Evolutionary conservation across 2,329 filamentous ascomycete species (phyloP).

Genomic region (Colletotrichum sp.): DNA sequence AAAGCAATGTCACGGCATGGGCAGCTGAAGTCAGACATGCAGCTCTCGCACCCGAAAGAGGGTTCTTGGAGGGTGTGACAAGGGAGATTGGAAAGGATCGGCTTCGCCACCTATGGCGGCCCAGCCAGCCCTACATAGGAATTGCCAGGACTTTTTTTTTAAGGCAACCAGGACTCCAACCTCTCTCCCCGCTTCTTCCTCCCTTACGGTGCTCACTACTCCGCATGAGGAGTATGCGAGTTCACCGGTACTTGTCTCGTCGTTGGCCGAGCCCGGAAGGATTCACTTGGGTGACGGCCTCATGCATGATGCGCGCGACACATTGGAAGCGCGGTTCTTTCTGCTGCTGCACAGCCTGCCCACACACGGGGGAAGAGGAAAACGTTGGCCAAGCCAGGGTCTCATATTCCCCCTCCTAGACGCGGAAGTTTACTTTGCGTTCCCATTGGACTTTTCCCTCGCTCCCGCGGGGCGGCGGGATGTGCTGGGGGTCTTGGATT

Average conservation of each 20-base stretch:
- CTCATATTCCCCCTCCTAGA: background rate
- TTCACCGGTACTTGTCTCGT: background rate
- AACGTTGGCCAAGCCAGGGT: background rate
- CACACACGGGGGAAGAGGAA: background rate
- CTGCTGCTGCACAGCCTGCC: background rate
- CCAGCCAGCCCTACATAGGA: background rate
- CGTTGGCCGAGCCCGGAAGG: background rate
- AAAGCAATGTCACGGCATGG: background rate
- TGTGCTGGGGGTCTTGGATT: background rate
- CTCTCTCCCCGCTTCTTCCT: background rate
- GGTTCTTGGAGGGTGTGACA: background rate
- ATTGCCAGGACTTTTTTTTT: background rate
- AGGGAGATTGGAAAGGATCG: background rate
- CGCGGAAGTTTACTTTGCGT: background rate
- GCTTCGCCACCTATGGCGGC: conserved; percentile 1
- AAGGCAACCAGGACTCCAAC: background rate
- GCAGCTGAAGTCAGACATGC: background rate
- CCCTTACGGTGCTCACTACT: background rate
- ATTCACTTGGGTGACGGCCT: background rate
- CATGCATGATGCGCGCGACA: background rate
- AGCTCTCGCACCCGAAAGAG: background rate
- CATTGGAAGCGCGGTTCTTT: background rate
- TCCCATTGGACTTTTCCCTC: background rate
- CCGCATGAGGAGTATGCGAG: background rate
- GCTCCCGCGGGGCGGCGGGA: background rate